phyloP scores from a whole-genome alignment of 2,329 filamentous ascomycete species.

The Fusarium sp. region DNA sequence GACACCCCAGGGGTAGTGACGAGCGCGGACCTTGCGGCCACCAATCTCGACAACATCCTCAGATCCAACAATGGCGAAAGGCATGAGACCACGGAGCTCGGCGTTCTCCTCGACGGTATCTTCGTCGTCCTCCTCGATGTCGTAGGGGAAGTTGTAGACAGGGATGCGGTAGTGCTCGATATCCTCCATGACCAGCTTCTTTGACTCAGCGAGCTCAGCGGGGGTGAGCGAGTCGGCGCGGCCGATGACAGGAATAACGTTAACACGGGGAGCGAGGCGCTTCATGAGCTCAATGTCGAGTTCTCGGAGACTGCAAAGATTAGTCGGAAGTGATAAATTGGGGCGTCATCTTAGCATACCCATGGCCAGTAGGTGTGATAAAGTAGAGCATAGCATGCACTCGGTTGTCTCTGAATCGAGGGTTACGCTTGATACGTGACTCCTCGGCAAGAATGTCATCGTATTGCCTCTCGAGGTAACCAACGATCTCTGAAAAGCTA shows the following conservation, averaged over 20 bases:
- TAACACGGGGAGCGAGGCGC: conserved; percentile 96
- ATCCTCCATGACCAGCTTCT: conserved; percentile 99
- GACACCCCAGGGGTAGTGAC: conserved; percentile 99
- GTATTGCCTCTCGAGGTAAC: conserved; percentile 98
- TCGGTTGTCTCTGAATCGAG: conserved; percentile 98
- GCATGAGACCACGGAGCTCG: conserved; percentile 96
- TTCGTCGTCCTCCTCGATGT: conserved; percentile 99
- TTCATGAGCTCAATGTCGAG: conserved; percentile 99
- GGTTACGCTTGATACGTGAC: conserved; percentile 99
- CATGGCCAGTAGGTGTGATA: conserved; percentile 97
- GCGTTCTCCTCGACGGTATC: conserved; percentile 99
- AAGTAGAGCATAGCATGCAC: conserved; percentile 99
- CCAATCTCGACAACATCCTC: conserved; percentile 96
- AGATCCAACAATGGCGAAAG: conserved; percentile 97
- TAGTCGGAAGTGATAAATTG: background rate
- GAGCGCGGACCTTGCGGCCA: conserved; percentile 89
- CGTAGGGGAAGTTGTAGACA: conserved; percentile 99
- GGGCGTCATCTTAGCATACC: conserved; percentile 64
- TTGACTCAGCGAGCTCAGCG: conserved; percentile 95
- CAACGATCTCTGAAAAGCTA: conserved; percentile 97
- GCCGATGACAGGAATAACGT: conserved; percentile 98
- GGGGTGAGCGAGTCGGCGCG: conserved; percentile 98
- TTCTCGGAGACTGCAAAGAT: conserved; percentile 83
- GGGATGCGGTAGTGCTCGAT: conserved; percentile 99
- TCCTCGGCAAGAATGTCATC: conserved; percentile 99